Evolutionary conservation across 495 filamentous ascomycete species (phyloP).

Genomic region (Aspergillus kassunensis): DNA sequence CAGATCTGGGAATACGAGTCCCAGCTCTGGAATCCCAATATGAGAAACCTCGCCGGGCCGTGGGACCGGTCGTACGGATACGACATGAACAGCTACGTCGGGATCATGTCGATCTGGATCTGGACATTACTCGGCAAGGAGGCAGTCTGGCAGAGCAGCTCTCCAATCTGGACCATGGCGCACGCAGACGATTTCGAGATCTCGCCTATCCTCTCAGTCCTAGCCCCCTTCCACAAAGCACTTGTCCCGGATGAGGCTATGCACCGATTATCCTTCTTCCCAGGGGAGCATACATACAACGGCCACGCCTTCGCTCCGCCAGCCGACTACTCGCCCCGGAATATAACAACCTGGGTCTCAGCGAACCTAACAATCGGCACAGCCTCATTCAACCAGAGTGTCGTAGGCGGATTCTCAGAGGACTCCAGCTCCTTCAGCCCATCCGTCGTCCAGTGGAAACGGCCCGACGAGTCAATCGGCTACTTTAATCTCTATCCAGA

Average conservation of each 20-base stretch:
- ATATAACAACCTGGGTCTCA: constrained; percentile 38
- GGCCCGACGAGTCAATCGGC: constrained; percentile 15
- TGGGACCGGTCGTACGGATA: constrained; percentile 44
- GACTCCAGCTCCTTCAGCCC: constrained; percentile 34
- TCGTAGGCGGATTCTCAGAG: constrained; percentile 33
- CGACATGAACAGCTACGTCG: constrained; percentile 40
- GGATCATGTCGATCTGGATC: constrained; percentile 32
- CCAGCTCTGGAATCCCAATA: constrained; percentile 30
- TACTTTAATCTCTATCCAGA: constrained; percentile 27
- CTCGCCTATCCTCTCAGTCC: constrained; percentile 32
- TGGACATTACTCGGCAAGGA: constrained; percentile 33
- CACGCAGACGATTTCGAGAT: constrained; percentile 39
- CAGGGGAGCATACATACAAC: constrained; percentile 32
- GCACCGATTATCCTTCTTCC: constrained; percentile 25
- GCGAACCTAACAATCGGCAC: constrained; percentile 38
- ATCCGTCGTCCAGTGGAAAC: constrained; percentile 34
- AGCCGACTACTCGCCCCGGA: constrained; percentile 35
- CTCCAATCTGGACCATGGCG: constrained; percentile 28
- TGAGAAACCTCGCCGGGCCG: constrained; percentile 40
- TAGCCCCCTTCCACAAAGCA: constrained; percentile 25
- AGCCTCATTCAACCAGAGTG: constrained; percentile 32
- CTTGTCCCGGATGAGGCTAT: constrained; percentile 19
- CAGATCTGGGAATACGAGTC: constrained; percentile 10
- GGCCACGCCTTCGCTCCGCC: constrained; percentile 36
- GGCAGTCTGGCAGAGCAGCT: constrained; percentile 12